Percentiles rank a stretch among this genome's conserved stretches.
These are phyloP conservation scores for Colletotrichum gloeosporioides DNA, from an alignment of 2,329 filamentous ascomycete genomes.

Conservation along the genomic window DNA sequence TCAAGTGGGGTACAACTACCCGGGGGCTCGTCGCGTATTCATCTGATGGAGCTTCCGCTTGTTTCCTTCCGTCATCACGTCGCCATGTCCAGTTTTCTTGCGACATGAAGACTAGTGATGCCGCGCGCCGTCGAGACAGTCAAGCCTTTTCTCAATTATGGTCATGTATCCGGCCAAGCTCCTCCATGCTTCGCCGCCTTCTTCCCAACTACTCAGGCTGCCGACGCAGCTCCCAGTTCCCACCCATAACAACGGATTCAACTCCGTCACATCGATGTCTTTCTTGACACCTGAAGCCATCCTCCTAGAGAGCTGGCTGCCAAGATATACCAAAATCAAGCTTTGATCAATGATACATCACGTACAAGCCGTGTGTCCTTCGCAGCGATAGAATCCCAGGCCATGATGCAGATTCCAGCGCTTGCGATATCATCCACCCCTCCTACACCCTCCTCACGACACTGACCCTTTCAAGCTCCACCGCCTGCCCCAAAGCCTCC, in stretches of 20 bases:
- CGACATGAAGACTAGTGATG: background rate
- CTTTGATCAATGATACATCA: background rate
- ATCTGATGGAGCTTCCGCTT: background rate
- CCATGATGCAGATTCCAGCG: background rate
- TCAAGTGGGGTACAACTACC: background rate
- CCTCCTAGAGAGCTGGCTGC: background rate
- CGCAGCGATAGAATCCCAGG: background rate
- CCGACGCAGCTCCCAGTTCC: background rate
- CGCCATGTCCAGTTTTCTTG: background rate
- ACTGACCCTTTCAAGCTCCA: background rate
- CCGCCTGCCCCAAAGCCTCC: background rate
- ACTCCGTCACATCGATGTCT: background rate
- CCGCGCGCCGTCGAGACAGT: background rate
- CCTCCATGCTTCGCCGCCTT: background rate
- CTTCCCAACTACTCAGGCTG: background rate
- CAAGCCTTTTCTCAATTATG: background rate
- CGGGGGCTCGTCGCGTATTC: background rate
- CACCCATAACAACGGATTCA: background rate
- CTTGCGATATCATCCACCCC: background rate
- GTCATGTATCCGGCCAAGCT: background rate
- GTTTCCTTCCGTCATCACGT: background rate
- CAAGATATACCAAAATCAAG: background rate
- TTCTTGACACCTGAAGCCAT: background rate
- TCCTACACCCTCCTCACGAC: background rate
- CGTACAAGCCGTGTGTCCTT: background rate